These are phyloP conservation scores for Trypanosoma caninum DNA, from an alignment of 208 protist species.

Conservation along the genomic window DNA sequence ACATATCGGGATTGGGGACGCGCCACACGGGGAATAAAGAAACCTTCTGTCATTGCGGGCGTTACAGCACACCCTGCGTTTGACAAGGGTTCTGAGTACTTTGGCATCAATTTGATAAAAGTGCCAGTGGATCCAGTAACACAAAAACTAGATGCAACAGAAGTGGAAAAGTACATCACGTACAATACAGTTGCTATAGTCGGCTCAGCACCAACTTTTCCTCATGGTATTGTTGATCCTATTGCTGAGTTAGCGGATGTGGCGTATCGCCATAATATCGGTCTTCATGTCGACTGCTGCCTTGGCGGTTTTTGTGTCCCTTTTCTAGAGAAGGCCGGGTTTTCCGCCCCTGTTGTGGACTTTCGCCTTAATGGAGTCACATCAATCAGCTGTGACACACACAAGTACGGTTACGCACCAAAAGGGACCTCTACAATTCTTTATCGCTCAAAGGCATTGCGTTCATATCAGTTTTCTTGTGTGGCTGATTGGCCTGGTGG, in stretches of 20 bases:
- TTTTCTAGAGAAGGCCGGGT: constrained; percentile 93
- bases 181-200: constrained; percentile 95
- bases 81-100: constrained; percentile 97
- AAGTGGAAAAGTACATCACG: constrained; percentile 90
- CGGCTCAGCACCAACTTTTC: constrained; percentile 94
- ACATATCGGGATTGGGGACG: constrained; percentile 94
- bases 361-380: constrained; percentile 97
- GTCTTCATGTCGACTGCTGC: constrained; percentile 98
- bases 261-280: constrained; percentile 84
- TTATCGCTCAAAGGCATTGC: constrained; percentile 85
- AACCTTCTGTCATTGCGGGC: constrained; percentile 91
- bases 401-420: constrained; percentile 99
- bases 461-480: constrained; percentile 95
- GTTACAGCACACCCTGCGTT: constrained; percentile 97
- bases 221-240: constrained; percentile 94
- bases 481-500: constrained; percentile 96
- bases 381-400: constrained; percentile 97
- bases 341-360: constrained; percentile 89
- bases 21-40: constrained; percentile 68
- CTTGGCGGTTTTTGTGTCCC: constrained; percentile 98
- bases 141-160: constrained; percentile 67
- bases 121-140: constrained; percentile 83
- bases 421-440: constrained; percentile 97
- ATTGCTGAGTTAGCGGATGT: constrained; percentile 89
- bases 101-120: constrained; percentile 94